These are phyloP conservation scores for Myxozyma vanderwaltii DNA, from an alignment of 805 yeast genomes.

Conservation along the genomic window DNA sequence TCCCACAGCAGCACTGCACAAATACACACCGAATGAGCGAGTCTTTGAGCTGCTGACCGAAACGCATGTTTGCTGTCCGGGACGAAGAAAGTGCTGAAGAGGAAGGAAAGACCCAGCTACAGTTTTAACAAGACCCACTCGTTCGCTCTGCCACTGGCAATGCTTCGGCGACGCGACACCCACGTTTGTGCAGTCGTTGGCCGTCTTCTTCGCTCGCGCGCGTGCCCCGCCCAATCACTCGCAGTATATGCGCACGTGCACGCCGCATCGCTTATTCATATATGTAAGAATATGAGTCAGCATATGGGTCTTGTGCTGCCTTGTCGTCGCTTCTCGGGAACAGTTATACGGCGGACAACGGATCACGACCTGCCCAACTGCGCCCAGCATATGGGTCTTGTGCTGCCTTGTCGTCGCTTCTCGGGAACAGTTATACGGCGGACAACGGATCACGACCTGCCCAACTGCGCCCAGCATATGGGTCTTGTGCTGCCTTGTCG, in stretches of 20 bases:
- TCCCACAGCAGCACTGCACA: not conserved
- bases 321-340: not conserved
- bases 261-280: not conserved
- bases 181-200: constrained; percentile 4
- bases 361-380: not conserved
- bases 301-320: not conserved
- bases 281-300: not conserved
- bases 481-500: not conserved
- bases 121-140: too few species aligned
- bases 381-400: not conserved
- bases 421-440: constrained; percentile 10
- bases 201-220: not conserved
- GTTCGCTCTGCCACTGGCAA: not conserved
- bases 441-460: constrained; percentile 4
- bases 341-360: constrained; percentile 6
- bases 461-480: not conserved
- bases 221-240: not conserved
- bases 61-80: constrained; percentile 64
- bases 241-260: not conserved
- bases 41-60: constrained; percentile 89
- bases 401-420: not conserved
- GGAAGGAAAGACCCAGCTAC: not conserved
- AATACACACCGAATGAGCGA: constrained; percentile 59
- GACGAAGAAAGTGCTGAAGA: not conserved
- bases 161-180: not conserved